Conservation (phyloP, 2,329 filamentous ascomycete genomes). For the Penicillium rolfsii region DNA sequence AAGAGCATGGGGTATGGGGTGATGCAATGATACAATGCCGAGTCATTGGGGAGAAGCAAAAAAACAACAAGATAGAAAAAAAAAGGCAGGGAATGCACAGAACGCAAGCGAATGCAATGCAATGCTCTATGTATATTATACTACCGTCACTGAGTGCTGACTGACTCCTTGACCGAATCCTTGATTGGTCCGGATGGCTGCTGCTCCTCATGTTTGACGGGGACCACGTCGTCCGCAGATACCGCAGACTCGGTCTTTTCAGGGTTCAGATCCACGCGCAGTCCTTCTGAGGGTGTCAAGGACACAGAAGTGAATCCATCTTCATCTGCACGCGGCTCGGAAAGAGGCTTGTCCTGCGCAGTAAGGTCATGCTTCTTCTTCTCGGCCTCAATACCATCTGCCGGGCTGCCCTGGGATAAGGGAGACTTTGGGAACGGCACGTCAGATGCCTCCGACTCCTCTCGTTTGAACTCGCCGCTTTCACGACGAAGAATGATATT, state of each 20-base stretch:
- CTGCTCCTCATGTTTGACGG: conserved; percentile 13
- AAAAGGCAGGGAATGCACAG: neutral
- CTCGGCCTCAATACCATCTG: conserved; percentile 19
- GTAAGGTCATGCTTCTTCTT: neutral
- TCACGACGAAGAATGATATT: conserved; percentile 41
- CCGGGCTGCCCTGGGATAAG: conserved; percentile 36
- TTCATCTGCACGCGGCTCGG: conserved; percentile 11
- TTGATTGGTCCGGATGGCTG: conserved; percentile 1
- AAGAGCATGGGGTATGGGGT: conserved; percentile 5
- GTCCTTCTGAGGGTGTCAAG: conserved; percentile 21
- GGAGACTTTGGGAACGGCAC: conserved; percentile 36
- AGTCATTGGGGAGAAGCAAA: neutral
- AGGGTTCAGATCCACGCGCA: conserved; percentile 17
- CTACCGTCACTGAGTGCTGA: conserved; percentile 1
- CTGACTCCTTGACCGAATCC: conserved; percentile 9
- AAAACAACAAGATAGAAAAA: neutral
- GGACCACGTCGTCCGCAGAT: conserved; percentile 6
- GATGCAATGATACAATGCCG: conserved; percentile 18
- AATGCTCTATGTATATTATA: conserved; percentile 1
- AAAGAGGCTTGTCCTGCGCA: conserved; percentile 5
- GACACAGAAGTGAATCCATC: conserved; percentile 27
- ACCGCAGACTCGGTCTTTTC: conserved; percentile 2
- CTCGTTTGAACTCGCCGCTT: conserved; percentile 35
- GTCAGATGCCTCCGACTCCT: conserved; percentile 31
- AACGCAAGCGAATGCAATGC: neutral